Conservation (phyloP, 1,284 basidiomycete species). For the Leccinum pachyderme region DNA sequence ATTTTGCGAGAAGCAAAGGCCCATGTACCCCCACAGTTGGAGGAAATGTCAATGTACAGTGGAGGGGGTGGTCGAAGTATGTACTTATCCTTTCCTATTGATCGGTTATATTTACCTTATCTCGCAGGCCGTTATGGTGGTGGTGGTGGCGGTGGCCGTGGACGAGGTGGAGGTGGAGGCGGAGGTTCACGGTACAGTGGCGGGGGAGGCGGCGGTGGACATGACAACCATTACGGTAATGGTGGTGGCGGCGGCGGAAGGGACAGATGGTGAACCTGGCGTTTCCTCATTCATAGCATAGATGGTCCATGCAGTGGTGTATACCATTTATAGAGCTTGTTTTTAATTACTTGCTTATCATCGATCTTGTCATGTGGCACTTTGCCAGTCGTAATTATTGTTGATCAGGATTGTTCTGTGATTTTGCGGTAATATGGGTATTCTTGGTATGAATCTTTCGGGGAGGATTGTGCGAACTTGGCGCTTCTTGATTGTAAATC, state of each 20-base stretch:
- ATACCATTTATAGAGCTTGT: slow-evolving; percentile 27
- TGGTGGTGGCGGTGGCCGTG: slow-evolving; percentile 35
- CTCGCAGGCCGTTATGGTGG: slow-evolving; percentile 56
- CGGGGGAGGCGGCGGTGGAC: slow-evolving; percentile 12
- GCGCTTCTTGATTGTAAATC: no score
- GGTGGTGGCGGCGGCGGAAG: slow-evolving; percentile 15
- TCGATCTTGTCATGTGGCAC: background rate
- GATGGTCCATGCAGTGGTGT: slow-evolving; percentile 22
- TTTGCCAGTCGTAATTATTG: background rate
- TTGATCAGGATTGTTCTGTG: no score
- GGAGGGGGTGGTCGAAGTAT: slow-evolving; percentile 74
- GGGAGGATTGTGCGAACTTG: no score
- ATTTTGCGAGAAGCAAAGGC: slow-evolving; percentile 93
- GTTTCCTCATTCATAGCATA: slow-evolving; percentile 19
- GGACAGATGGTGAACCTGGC: slow-evolving; percentile 23
- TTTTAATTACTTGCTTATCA: background rate
- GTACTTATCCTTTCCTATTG: slow-evolving; percentile 20
- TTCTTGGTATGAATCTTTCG: no score
- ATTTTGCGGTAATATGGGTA: no score
- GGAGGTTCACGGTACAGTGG: slow-evolving; percentile 25
- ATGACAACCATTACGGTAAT: slow-evolving; percentile 17
- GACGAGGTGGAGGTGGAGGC: slow-evolving; percentile 44
- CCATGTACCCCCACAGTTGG: slow-evolving; percentile 83
- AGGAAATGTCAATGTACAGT: slow-evolving; percentile 90
- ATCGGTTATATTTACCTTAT: slow-evolving; percentile 6